A percentile compares a stretch with the other conserved stretches of the same genome.
These are phyloP conservation scores for Aureobasidium sp. DNA, from an alignment of 2,329 filamentous ascomycete species.

Conservation along the genomic window DNA sequence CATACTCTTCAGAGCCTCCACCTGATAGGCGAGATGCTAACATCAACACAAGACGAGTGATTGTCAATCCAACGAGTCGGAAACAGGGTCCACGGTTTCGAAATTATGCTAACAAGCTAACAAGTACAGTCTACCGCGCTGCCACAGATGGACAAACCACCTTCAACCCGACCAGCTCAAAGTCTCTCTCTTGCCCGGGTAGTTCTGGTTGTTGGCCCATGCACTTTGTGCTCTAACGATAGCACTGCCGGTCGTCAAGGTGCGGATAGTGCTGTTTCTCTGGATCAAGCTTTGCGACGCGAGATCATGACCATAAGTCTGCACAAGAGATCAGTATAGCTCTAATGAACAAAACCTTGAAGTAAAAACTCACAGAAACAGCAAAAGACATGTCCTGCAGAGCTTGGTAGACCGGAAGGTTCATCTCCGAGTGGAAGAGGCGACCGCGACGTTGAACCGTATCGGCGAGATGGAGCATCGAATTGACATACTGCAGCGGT, in stretches of 20 bases:
- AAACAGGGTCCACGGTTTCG: background rate
- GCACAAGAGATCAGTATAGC: background rate
- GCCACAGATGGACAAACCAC: constrained; percentile 19
- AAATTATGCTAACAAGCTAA: background rate
- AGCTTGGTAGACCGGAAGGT: constrained; percentile 26
- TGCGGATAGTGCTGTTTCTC: constrained; percentile 25
- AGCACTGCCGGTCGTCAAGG: constrained; percentile 26
- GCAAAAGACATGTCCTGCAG: constrained; percentile 25
- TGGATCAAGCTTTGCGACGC: constrained; percentile 22
- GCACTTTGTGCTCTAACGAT: constrained; percentile 18
- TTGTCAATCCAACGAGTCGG: background rate
- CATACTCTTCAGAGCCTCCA: background rate
- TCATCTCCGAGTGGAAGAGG: constrained; percentile 30
- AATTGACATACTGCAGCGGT: constrained; percentile 22
- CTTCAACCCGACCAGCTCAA: background rate
- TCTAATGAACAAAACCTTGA: background rate
- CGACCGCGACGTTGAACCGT: constrained; percentile 26
- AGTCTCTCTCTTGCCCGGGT: constrained; percentile 6
- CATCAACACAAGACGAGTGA: background rate
- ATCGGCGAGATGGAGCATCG: constrained; percentile 22
- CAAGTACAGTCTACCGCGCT: constrained; percentile 22
- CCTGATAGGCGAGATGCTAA: background rate
- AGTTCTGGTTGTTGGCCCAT: constrained; percentile 13
- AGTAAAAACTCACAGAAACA: constrained; percentile 18
- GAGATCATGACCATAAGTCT: constrained; percentile 24